A percentile compares a stretch with the other conserved stretches of the same genome.
Evolutionary conservation across 2,329 filamentous ascomycete genomes (phyloP).

Genomic region (Penicillium sp.): DNA sequence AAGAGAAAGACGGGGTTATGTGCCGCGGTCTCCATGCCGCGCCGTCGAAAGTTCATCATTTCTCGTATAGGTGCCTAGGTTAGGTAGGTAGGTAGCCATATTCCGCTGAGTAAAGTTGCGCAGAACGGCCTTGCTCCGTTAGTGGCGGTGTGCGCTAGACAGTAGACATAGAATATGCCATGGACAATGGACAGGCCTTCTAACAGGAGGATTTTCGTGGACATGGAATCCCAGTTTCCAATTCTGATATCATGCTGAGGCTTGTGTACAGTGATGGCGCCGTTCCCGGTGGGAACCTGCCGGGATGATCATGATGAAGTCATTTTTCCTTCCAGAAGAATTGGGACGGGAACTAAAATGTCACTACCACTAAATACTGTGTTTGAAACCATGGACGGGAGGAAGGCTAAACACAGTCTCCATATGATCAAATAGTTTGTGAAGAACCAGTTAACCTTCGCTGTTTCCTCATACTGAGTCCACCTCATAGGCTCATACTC

Average conservation of each 20-base stretch:
- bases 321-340: not conserved
- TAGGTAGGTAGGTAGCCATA: no score
- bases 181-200: no score
- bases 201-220: not conserved
- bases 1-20: not conserved
- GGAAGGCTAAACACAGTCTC: not conserved
- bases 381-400: not conserved
- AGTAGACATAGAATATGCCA: not conserved
- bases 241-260: constrained; percentile 4
- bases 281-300: not conserved
- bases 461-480: not conserved
- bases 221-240: not conserved
- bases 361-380: not conserved
- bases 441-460: not conserved
- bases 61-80: not conserved
- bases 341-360: not conserved
- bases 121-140: not conserved
- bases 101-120: not conserved
- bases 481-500: no score
- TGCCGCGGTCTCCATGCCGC: not conserved
- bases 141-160: not conserved
- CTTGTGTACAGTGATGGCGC: not conserved
- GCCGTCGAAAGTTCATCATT: not conserved
- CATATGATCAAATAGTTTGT: not conserved
- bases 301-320: constrained; percentile 6